A percentile compares a stretch with the other conserved stretches of the same genome.
phyloP scores from a whole-genome alignment of 129 eudicot species.

The Helianthus tuberosus region DNA sequence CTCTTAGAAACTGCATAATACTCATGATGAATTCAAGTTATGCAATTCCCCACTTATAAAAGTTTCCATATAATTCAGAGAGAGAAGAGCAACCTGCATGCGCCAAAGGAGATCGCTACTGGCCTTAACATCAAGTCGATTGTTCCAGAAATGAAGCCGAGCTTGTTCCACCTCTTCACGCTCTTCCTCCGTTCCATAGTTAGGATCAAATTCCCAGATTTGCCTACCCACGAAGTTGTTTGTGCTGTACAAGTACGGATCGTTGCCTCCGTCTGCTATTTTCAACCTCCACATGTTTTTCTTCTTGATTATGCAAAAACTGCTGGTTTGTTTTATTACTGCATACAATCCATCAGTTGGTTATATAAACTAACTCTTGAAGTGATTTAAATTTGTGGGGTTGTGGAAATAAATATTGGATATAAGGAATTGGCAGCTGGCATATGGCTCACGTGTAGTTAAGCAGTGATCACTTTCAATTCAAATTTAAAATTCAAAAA shows the following conservation, averaged over 20 bases:
- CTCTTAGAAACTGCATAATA: constrained; percentile 53
- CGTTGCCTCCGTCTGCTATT: constrained; percentile 34
- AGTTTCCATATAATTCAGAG: neutral
- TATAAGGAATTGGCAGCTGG: too few relatives aligned
- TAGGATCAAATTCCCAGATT: constrained; percentile 53
- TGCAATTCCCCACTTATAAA: neutral
- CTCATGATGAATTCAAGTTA: neutral
- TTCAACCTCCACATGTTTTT: constrained; percentile 47
- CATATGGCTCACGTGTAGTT: too few relatives aligned
- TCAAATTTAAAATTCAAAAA: too few relatives aligned
- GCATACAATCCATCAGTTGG: too few relatives aligned
- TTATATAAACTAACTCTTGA: too few relatives aligned
- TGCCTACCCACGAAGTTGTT: constrained; percentile 50
- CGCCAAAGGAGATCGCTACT: constrained; percentile 48
- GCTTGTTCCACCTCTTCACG: constrained; percentile 43
- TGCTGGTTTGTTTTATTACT: too few relatives aligned
- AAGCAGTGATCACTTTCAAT: too few relatives aligned
- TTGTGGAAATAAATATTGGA: too few relatives aligned
- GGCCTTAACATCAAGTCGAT: constrained; percentile 37
- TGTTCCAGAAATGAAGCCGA: constrained; percentile 43
- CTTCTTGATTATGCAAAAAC: too few relatives aligned
- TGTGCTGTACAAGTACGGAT: constrained; percentile 41
- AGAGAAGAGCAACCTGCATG: constrained; percentile 38
- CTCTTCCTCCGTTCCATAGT: constrained; percentile 39
- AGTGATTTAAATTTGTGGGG: too few relatives aligned